Evolutionary conservation across 1,284 basidiomycete genomes (phyloP).

Genomic region (Caloboletus firmus): DNA sequence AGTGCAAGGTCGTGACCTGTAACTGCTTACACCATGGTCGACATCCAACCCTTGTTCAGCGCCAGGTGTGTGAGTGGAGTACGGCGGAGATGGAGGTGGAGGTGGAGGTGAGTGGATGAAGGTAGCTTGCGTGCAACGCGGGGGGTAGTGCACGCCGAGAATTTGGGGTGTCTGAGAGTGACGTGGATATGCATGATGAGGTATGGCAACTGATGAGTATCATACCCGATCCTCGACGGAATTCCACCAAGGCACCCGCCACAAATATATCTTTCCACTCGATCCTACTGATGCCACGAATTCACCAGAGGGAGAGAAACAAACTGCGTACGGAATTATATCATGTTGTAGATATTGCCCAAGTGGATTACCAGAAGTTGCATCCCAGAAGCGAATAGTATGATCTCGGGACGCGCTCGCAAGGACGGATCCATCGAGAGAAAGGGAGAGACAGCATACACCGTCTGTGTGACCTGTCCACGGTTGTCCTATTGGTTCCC

Average conservation of each 20-base stretch:
- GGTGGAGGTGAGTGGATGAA: no score
- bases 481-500: neutral
- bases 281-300: neutral
- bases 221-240: neutral
- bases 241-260: neutral
- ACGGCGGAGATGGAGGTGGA: no score
- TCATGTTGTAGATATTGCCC: neutral
- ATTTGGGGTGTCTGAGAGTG: no score
- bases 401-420: conserved; percentile 5
- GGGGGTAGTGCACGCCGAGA: no score
- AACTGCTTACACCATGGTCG: no score
- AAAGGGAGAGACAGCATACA: conserved; percentile 5
- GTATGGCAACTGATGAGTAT: no score
- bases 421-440: conserved; percentile 8
- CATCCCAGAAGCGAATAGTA: conserved; percentile 17
- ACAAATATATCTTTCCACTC: neutral
- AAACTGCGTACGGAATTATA: rapidly evolving
- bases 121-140: no score
- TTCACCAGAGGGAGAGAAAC: conserved; percentile 8
- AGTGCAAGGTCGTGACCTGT: no score
- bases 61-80: no score
- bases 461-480: conserved; percentile 4
- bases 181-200: no score
- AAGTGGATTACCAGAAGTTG: neutral
- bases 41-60: no score